Evolutionary conservation across 73 alveolate genomes (phyloP), one percentile per base, ranked within the genome.

Genomic region (Paramecium biaurelia): DNA sequence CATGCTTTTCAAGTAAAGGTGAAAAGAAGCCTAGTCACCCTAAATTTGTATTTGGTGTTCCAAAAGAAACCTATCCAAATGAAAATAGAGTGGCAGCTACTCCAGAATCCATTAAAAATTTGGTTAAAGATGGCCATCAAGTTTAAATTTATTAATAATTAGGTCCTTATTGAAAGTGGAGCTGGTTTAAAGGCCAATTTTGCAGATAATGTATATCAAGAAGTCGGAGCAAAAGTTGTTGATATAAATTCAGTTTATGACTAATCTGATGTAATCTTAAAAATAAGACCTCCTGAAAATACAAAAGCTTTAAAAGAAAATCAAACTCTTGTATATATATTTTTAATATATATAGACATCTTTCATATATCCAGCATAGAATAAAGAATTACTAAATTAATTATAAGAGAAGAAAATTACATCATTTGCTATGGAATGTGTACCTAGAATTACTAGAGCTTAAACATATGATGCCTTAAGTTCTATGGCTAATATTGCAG

Each of bases 401-500:
- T 58, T 93, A 15, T 14, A 74, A 32, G 57, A 72, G 45, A 93
- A 89, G 68, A 49, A 93, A 4, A 35, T 93, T 12, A 93, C 96
- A 23, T 2, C 94, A 28, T 86, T 87, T 42, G 93, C 94, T 30
- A 95, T 96, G 97, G 99, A 96, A 34, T 58, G 92, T 34, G 98
- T 96, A 41, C 99, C 99, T 24, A 95, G 99, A 53, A 94, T 95
- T 56, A 74, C 98, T 14, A 95, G 96, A 57, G 98, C 99, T 6
- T 93, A 96, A 74, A 93, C 95, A 70, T 85, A 93, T 76, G 98
- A 93, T 70, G 94, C 96, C 1, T 56, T 95, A 35, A 85, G 93
- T 57, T 90, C 96, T 18, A 90, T 92, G 95, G 98, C 96, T 53
- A 93, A 90, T 76, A 93, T 95, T 43, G 96, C 95, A 28, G 98